Evolutionary conservation across 2,329 filamentous ascomycete genomes (phyloP), one percentile per base, ranked within the genome.

Genomic region (Thermoascus crustaceus): DNA sequence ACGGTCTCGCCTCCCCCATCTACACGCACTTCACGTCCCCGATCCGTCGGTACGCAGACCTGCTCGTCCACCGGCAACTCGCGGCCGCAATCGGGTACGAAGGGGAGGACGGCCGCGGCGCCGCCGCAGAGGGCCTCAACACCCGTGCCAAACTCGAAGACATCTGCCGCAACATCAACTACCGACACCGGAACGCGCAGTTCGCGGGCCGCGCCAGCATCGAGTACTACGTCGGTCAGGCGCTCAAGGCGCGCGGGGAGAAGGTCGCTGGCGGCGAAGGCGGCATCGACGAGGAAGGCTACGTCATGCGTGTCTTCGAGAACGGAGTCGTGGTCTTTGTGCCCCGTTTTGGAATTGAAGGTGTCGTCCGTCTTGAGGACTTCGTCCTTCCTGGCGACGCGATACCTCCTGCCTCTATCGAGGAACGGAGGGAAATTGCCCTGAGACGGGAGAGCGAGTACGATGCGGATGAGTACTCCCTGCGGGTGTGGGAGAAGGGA

Each of bases 1-100:
- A 98, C 62, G 91, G 91, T 48, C 79, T 98, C 22, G 93, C 93
- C 0, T 87, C 83, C 3, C 85, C 93, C 53, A 98, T 98, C 58
- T 98, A 98, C 68, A 98, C 91, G 2, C 91, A 98, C 62, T 98
- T 98, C 65, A 98, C 91, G 0, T 93, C 85, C 3, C 93, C 91
- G 3, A 98, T 98, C 57, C 84, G 91, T 40, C 85, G 93, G 19
- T 98, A 98, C 58, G 89, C 89, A n/a, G 91, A 98, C 67, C 75
- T 98, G 2, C 79, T 94, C 37, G 89, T 86, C 4, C 89, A 98
- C 61, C 76, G 89, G 9, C 91, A 98, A 67, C 80, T 98, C 34
- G 89, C 91, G 0, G 89, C 91, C 7, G 88, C 91, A 19, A 96
- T 98, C 54, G 85, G 82, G 40, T 96, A 96, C 68, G 88, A 65